These are phyloP conservation scores for Colletotrichum theobromicola DNA, from an alignment of 2,329 filamentous ascomycete genomes.

Conservation along the genomic window DNA sequence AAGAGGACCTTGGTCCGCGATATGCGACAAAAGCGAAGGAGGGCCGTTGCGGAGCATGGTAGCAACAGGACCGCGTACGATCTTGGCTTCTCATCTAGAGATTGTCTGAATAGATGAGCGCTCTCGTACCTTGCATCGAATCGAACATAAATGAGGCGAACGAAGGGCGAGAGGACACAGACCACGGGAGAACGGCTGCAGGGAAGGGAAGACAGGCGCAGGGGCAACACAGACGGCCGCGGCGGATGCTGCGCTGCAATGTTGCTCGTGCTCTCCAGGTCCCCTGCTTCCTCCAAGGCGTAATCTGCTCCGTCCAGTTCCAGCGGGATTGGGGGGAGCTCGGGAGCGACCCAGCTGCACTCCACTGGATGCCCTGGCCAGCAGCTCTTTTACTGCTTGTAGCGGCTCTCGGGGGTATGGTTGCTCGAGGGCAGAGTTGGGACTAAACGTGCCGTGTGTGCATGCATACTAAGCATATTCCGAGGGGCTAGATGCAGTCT, in stretches of 20 bases:
- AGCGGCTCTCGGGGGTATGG: not conserved
- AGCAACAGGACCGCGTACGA: not conserved
- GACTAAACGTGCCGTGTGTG: not conserved
- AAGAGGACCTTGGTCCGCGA: conserved; percentile 1
- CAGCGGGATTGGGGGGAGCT: not conserved
- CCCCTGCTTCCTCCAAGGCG: conserved; percentile 10
- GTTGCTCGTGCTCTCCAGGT: conserved; percentile 13
- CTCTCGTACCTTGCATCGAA: conserved; percentile 19
- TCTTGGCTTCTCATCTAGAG: conserved; percentile 9
- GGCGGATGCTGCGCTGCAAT: conserved; percentile 18
- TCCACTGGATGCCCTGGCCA: not conserved
- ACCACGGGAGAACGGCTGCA: conserved; percentile 24
- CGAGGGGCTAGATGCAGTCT: not conserved
- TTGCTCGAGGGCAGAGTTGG: not conserved
- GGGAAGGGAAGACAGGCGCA: conserved; percentile 20
- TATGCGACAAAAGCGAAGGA: conserved; percentile 6
- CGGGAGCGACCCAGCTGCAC: conserved; percentile 1
- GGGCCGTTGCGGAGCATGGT: conserved; percentile 7
- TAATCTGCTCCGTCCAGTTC: not conserved
- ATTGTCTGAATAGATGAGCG: not conserved
- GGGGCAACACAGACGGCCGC: conserved; percentile 19
- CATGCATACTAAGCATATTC: not conserved
- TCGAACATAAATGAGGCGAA: conserved; percentile 19
- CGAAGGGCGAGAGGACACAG: conserved; percentile 17
- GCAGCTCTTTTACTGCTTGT: not conserved